Conservation (phyloP, 495 filamentous ascomycete genomes). For the Aspergillus bridgeri region DNA sequence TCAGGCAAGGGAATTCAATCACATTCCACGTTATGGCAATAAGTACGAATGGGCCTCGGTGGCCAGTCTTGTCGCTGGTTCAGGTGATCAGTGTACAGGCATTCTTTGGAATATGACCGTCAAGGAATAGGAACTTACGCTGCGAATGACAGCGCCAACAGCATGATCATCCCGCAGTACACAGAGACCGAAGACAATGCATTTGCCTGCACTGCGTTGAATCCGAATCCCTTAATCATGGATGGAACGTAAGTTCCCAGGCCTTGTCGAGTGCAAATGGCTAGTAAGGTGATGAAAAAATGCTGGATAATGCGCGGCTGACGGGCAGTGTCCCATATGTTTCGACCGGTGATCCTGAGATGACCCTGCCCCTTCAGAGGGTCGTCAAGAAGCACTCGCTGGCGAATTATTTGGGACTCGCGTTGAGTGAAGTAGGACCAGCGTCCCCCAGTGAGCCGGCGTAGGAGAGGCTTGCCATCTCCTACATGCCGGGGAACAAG, state of each 20-base stretch:
- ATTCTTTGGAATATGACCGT: not conserved
- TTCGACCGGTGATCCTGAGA: conserved; percentile 37
- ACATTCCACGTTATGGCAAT: conserved; percentile 44
- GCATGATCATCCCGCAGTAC: conserved; percentile 42
- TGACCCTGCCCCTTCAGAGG: conserved; percentile 38
- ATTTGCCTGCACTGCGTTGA: conserved; percentile 44
- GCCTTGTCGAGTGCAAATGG: conserved; percentile 40
- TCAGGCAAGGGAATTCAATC: conserved; percentile 35
- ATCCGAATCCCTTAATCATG: conserved; percentile 44
- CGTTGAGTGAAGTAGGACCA: conserved; percentile 43
- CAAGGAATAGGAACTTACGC: conserved; percentile 25
- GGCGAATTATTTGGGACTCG: conserved; percentile 40
- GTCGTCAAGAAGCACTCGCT: conserved; percentile 44
- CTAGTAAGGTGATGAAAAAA: conserved; percentile 14
- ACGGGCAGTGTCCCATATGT: conserved; percentile 39
- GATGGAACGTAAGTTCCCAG: conserved; percentile 38
- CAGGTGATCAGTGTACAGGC: not conserved
- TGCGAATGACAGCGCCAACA: conserved; percentile 39
- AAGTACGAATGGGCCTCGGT: conserved; percentile 41
- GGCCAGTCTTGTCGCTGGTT: conserved; percentile 41
- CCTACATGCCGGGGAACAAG: conserved; percentile 43
- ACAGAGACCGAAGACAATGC: conserved; percentile 50
- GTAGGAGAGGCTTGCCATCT: conserved; percentile 41
- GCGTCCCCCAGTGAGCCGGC: conserved; percentile 24
- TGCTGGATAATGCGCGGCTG: conserved; percentile 41